A percentile compares a stretch with the other conserved stretches of the same genome.
phyloP scores from a whole-genome alignment of 2,329 filamentous ascomycete genomes.

The Ascochyta rabiei region DNA sequence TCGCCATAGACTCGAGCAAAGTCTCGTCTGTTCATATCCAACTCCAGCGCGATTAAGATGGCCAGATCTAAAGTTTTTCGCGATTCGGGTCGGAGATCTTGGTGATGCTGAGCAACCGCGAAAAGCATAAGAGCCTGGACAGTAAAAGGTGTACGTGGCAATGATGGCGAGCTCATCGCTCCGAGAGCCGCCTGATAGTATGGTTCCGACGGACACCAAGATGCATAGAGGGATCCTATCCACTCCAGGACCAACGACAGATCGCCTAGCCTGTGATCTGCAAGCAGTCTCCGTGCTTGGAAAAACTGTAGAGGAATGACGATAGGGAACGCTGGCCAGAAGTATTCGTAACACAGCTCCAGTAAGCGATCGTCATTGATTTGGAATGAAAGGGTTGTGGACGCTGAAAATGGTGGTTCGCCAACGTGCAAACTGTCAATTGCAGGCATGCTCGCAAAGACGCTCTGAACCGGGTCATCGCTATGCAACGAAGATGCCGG shows the following conservation, averaged over 20 bases:
- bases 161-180: conserved; percentile 24
- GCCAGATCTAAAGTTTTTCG: conserved; percentile 69
- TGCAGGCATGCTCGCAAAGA: background rate
- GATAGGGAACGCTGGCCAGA: conserved; percentile 61
- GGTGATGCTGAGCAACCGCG: conserved; percentile 78
- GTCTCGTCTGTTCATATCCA: conserved; percentile 75
- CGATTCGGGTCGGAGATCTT: conserved; percentile 71
- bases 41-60: conserved; percentile 72
- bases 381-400: conserved; percentile 26
- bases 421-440: conserved; percentile 8
- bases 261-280: conserved; percentile 29
- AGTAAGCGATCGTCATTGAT: conserved; percentile 36
- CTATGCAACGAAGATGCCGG: conserved; percentile 5
- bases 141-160: conserved; percentile 55
- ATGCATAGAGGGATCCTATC: conserved; percentile 42
- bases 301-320: conserved; percentile 55
- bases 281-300: conserved; percentile 27
- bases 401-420: background rate
- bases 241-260: conserved; percentile 38
- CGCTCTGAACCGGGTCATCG: background rate
- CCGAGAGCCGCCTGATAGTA: conserved; percentile 32
- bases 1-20: conserved; percentile 70
- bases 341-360: conserved; percentile 50
- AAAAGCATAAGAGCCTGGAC: conserved; percentile 80
- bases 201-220: conserved; percentile 37